Conservation (phyloP, 139 green algal species). For the Zygnema cylindricum region DNA sequence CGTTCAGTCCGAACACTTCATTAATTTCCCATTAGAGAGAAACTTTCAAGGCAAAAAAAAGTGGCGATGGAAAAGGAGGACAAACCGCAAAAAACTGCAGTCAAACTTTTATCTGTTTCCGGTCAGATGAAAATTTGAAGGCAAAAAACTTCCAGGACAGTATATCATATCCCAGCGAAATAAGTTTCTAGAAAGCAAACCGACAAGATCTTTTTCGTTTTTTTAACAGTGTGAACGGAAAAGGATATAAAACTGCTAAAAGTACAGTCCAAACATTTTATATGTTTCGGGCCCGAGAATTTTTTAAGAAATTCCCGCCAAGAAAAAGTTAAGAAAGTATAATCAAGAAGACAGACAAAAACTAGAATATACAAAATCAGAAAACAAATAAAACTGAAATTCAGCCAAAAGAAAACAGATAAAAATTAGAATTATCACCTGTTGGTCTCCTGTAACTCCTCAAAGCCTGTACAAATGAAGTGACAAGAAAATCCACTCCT, state of each 20-base stretch:
- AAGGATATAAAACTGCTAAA: neutral
- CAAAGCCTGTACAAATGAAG: neutral
- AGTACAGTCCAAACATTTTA: neutral
- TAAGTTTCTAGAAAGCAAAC: no score
- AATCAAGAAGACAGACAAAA: neutral
- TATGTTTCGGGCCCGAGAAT: neutral
- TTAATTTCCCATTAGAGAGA: no score
- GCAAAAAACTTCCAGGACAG: no score
- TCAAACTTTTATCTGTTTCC: no score
- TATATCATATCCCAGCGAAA: no score
- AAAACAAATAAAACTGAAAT: neutral
- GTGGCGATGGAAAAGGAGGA: no score
- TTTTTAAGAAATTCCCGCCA: neutral
- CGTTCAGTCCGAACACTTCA: no score
- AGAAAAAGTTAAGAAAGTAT: neutral
- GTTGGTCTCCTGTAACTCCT: neutral
- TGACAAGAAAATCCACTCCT: neutral
- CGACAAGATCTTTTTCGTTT: no score
- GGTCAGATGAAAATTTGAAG: no score
- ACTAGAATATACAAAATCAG: neutral
- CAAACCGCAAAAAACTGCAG: no score
- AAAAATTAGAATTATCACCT: neutral
- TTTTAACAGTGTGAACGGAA: no score
- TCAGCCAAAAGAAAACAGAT: neutral
- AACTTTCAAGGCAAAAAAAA: no score